phyloP scores from a whole-genome alignment of 257 asterid species.

The Datura wrightii region DNA sequence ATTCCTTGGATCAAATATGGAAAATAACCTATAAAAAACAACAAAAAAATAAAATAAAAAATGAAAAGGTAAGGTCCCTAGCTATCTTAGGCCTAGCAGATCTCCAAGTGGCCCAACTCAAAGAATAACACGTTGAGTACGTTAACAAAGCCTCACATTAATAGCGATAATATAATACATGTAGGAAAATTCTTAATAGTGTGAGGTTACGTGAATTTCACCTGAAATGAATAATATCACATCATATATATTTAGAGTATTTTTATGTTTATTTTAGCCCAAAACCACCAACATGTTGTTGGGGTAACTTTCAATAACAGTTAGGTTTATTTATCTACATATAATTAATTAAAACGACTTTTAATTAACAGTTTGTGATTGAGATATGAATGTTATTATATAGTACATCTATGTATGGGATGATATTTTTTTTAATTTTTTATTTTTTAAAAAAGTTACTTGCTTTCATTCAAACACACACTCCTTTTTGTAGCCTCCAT shows the following conservation, averaged over 20 bases:
- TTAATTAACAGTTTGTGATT: not conserved
- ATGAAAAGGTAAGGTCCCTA: conserved; percentile 5
- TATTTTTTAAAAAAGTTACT: conserved; percentile 20
- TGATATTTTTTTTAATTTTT: not conserved
- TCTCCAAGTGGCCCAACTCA: not conserved
- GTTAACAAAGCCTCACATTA: not conserved
- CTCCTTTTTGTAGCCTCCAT: conserved; percentile 50
- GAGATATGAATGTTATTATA: not conserved
- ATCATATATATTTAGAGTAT: not conserved
- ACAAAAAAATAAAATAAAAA: too few relatives aligned
- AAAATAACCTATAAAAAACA: not conserved
- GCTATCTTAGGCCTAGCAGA: not conserved
- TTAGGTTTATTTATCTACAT: not conserved
- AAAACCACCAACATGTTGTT: conserved; percentile 10
- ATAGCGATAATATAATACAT: not conserved
- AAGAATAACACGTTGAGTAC: not conserved
- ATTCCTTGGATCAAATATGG: not conserved
- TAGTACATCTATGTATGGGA: not conserved
- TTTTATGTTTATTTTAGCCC: not conserved
- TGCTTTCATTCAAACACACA: conserved; percentile 56
- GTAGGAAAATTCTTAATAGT: not conserved
- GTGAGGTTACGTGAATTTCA: not conserved
- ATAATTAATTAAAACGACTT: not conserved
- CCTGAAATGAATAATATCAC: not conserved
- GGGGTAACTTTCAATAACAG: not conserved